phyloP scores from a whole-genome alignment of 306 rosid species.

The Sindora glabra region DNA sequence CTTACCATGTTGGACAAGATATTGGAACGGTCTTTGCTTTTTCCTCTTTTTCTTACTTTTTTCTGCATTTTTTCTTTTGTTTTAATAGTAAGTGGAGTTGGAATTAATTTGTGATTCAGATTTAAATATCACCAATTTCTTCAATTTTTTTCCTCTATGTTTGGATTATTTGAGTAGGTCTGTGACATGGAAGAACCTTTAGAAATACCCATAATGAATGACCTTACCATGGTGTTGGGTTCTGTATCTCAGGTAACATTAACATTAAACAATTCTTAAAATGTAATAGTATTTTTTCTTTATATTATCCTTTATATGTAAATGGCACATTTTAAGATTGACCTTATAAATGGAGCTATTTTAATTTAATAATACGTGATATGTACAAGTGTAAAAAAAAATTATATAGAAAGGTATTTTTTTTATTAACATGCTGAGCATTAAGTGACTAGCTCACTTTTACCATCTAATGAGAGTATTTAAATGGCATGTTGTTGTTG shows the following conservation, averaged over 20 bases:
- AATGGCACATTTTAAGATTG: too few relatives aligned
- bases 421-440: too few relatives aligned
- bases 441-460: too few relatives aligned
- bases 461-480: not conserved
- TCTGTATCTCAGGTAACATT: constrained; percentile 80
- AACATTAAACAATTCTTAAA: too few relatives aligned
- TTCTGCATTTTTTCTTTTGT: too few relatives aligned
- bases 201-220: constrained; percentile 79
- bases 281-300: too few relatives aligned
- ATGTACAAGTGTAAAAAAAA: too few relatives aligned
- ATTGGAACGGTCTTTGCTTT: constrained; percentile 27
- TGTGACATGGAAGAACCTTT: constrained; percentile 87
- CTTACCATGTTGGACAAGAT: constrained; percentile 34
- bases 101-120: too few relatives aligned
- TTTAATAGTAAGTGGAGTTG: too few relatives aligned
- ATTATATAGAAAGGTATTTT: too few relatives aligned
- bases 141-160: not conserved
- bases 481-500: constrained; percentile 4
- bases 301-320: not conserved
- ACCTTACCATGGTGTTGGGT: constrained; percentile 87
- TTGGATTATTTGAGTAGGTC: constrained; percentile 26
- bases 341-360: not conserved
- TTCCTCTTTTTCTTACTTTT: not conserved
- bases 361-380: not conserved
- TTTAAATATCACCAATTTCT: not conserved